Evolutionary conservation across 305 asterid species (phyloP).

Genomic region (Euphrasia arctica): DNA sequence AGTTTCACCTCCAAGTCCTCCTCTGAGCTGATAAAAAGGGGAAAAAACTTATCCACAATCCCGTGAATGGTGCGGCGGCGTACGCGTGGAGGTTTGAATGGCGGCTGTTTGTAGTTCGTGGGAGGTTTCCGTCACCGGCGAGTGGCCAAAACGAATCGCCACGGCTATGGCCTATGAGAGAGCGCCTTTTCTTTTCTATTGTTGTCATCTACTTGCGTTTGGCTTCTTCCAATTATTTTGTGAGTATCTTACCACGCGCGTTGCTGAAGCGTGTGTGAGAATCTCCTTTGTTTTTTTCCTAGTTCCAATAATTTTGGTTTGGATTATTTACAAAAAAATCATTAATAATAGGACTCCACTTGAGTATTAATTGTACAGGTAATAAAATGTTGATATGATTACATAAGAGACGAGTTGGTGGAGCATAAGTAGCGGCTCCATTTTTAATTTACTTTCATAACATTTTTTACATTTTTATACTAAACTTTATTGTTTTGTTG

Average conservation of each 20-base stretch:
- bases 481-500: no score
- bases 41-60: slow-evolving; percentile 24
- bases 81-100: slow-evolving; percentile 13
- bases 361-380: no score
- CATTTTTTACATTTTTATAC: no score
- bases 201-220: slow-evolving; percentile 24
- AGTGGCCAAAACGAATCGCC: slow-evolving; percentile 32
- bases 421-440: no score
- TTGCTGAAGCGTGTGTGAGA: not conserved
- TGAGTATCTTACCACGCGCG: slow-evolving; percentile 35
- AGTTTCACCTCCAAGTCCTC: slow-evolving; percentile 39
- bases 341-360: no score
- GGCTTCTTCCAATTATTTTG: slow-evolving; percentile 26
- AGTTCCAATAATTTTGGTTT: no score
- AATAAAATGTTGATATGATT: no score
- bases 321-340: no score
- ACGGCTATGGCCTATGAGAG: slow-evolving; percentile 27
- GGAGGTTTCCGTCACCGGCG: slow-evolving; percentile 45
- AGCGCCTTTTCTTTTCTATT: slow-evolving; percentile 16
- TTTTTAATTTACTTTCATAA: no score
- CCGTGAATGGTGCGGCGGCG: slow-evolving; percentile 23
- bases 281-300: not conserved
- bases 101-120: slow-evolving; percentile 13
- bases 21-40: not conserved
- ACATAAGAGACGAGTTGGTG: no score